These are phyloP conservation scores for Phylloboletellus chloephorus DNA, from an alignment of 1,284 basidiomycete genomes.

Conservation along the genomic window DNA sequence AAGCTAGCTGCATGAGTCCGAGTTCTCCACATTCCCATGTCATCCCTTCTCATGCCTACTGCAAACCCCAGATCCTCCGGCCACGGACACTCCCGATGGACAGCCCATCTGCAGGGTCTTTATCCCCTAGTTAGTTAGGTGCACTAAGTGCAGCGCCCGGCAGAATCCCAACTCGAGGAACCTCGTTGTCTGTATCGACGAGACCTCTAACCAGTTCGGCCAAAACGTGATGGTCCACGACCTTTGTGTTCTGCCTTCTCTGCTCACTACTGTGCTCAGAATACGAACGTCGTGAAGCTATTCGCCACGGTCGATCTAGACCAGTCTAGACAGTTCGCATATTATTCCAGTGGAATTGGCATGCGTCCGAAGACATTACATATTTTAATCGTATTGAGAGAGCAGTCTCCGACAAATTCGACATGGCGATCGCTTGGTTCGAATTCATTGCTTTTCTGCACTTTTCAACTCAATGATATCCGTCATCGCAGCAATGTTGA, in stretches of 20 bases:
- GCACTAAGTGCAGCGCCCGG: neutral
- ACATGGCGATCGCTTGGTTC: constrained; percentile 28
- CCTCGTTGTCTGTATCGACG: constrained; percentile 14
- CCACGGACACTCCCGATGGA: neutral
- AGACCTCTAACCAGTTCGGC: constrained; percentile 11
- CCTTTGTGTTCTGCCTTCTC: neutral
- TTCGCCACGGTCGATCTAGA: constrained; percentile 20
- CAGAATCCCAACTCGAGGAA: constrained; percentile 2
- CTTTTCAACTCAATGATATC: neutral
- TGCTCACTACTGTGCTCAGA: constrained; percentile 15
- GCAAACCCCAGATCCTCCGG: neutral
- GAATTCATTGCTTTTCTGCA: neutral
- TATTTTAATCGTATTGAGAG: constrained; percentile 9
- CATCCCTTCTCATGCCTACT: neutral
- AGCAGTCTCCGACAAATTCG: constrained; percentile 12
- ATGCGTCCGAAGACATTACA: constrained; percentile 22
- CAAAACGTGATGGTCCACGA: constrained; percentile 6
- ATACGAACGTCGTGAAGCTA: constrained; percentile 28
- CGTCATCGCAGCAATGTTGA: constrained; percentile 2
- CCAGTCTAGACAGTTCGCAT: constrained; percentile 20
- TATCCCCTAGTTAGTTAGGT: neutral
- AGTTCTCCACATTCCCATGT: too few relatives aligned
- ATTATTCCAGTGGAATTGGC: constrained; percentile 34
- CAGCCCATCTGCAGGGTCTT: neutral
- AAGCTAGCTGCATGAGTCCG: too few relatives aligned